Evolutionary conservation across 2,329 filamentous ascomycete genomes (phyloP).

Genomic region (Penicillium vulpinum): DNA sequence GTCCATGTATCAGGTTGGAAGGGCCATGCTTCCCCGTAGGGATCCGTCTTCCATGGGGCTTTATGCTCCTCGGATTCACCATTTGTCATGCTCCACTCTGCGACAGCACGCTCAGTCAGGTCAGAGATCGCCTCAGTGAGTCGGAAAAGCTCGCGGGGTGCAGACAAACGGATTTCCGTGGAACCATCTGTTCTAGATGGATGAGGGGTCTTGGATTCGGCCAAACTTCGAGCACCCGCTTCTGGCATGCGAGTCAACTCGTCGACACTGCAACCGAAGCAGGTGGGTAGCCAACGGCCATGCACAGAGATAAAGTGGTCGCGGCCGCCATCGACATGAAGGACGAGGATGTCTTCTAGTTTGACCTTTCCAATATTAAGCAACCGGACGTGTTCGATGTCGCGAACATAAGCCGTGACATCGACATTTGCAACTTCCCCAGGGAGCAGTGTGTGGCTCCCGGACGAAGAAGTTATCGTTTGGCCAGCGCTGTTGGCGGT

Average conservation of each 20-base stretch:
- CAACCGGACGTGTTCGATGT: conserved; percentile 62
- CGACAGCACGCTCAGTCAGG: conserved; percentile 58
- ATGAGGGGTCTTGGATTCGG: conserved; percentile 23
- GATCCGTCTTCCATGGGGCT: conserved; percentile 54
- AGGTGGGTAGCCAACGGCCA: conserved; percentile 76
- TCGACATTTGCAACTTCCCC: conserved; percentile 76
- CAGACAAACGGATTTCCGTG: conserved; percentile 64
- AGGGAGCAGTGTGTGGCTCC: conserved; percentile 69
- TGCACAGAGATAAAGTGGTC: conserved; percentile 88
- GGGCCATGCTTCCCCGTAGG: conserved; percentile 55
- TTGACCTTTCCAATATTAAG: conserved; percentile 68
- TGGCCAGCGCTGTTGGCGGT: conserved; percentile 29
- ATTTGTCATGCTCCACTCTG: conserved; percentile 63
- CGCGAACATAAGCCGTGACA: conserved; percentile 66
- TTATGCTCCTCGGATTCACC: conserved; percentile 35
- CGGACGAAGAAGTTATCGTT: conserved; percentile 34
- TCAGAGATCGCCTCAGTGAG: conserved; percentile 77
- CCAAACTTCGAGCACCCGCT: conserved; percentile 70
- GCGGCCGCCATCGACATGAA: conserved; percentile 78
- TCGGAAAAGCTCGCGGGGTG: conserved; percentile 83
- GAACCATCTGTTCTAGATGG: conserved; percentile 32
- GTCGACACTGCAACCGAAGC: conserved; percentile 81
- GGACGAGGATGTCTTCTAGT: conserved; percentile 83
- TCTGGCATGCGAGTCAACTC: conserved; percentile 84
- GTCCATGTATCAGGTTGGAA: conserved; percentile 56